Evolutionary conservation across 1,284 basidiomycete genomes (phyloP), one percentile per base, ranked within the genome.

Genomic region (Malassezia furfur): DNA sequence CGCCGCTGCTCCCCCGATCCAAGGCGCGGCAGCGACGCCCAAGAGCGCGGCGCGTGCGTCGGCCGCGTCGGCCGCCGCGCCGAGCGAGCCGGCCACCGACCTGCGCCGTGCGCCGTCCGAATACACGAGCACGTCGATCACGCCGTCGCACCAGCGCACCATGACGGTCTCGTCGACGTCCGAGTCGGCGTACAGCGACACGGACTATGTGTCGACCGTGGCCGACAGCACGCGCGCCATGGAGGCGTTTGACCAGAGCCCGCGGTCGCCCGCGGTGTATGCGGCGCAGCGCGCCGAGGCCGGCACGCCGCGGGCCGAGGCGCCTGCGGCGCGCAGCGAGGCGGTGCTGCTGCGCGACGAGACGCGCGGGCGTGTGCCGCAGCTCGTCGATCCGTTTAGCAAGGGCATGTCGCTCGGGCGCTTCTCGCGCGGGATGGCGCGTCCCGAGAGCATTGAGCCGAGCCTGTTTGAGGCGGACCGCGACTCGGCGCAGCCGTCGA

Each of bases 381-480:
- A 52, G 44, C 38, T 57, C 8, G 39, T 57, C 22, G 55, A 57
- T 38, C 55, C 55, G 15, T 57, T 52, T 17, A 28, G 14, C 19
- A 37, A 41, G 22, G 44, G 31, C 8, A 30, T 30, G n/a, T 35
- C 54, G 14, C 43, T 52, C 3, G 37, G 30, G 8, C 50, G 45
- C 49, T 39, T 52, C 6, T 21, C 50, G 17, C 43, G 37, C 15
- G 25, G 21, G 2, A 19, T 37, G 1, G 5, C 11, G 5, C 55
- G 55, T 21, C 55, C 50, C 2, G 50, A 52, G 22, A 57, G 55
- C 51, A 57, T 57, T 35, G 48, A 57, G 50, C 55, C 55, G 31
- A 57, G 55, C 39, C 30, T 57, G 31, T 44, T 57, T 10, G 54
- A 57, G 11, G 44, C 32, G 19, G 55, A 57, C 39, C 39, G 34